These are phyloP conservation scores for Opeltia flavorubescens DNA, from an alignment of 495 filamentous ascomycete genomes.

Conservation along the genomic window DNA sequence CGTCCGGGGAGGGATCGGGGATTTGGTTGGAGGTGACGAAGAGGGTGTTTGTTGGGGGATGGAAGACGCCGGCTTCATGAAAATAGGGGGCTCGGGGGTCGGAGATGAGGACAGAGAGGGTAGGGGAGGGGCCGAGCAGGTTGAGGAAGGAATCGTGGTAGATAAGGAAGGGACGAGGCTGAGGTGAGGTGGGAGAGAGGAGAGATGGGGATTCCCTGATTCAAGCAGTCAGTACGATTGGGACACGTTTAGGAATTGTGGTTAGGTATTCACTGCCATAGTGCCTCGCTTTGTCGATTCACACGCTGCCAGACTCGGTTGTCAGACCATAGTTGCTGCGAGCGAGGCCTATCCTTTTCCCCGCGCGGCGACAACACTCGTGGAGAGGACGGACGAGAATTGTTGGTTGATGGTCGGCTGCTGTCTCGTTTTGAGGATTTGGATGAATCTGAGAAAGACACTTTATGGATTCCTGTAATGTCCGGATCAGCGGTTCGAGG, in stretches of 20 bases:
- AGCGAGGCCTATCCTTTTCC: slow-evolving; percentile 3
- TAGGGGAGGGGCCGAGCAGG: slow-evolving; percentile 21
- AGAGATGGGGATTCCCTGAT: slow-evolving; percentile 5
- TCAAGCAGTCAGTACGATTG: slow-evolving; percentile 1
- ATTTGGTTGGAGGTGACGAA: slow-evolving; percentile 43
- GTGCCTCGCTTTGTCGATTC: slow-evolving; percentile 14
- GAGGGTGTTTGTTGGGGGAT: slow-evolving; percentile 29
- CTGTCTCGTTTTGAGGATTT: slow-evolving; percentile 14
- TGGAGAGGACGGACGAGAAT: slow-evolving; percentile 11
- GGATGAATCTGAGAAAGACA: slow-evolving; percentile 18
- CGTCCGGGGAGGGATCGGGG: slow-evolving; percentile 15
- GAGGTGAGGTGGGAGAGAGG: slow-evolving; percentile 11
- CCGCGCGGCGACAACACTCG: not conserved
- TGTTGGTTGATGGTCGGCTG: slow-evolving; percentile 14
- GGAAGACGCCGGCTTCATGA: slow-evolving; percentile 47
- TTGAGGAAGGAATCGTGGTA: slow-evolving; percentile 22
- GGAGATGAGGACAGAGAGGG: slow-evolving; percentile 20
- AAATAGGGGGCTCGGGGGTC: slow-evolving; percentile 33
- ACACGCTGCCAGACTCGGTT: slow-evolving; percentile 13
- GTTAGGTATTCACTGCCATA: slow-evolving; percentile 12
- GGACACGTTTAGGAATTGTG: not conserved
- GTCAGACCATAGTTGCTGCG: slow-evolving; percentile 10
- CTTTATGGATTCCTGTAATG: slow-evolving; percentile 13
- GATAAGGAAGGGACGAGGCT: slow-evolving; percentile 17
- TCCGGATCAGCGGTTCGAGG: slow-evolving; percentile 10